Conservation (phyloP, 495 filamentous ascomycete genomes). For the Evernia prunastri region DNA sequence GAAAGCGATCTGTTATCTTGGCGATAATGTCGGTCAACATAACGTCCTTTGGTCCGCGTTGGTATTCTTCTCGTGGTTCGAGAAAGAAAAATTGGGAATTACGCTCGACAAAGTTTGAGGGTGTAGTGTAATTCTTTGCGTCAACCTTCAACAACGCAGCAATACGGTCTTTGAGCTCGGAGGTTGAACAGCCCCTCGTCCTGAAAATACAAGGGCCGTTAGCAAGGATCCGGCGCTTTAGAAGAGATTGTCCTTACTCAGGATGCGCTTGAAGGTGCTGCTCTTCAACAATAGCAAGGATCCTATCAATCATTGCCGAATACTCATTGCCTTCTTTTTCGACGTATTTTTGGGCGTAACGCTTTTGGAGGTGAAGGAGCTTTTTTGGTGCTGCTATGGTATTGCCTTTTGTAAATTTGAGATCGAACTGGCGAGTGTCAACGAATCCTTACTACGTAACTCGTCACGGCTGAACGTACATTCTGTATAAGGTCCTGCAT, state of each 20-base stretch:
- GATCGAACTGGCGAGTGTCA: conserved; percentile 48
- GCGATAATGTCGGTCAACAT: conserved; percentile 19
- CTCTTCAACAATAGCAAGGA: conserved; percentile 34
- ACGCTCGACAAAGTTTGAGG: conserved; percentile 50
- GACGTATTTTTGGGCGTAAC: conserved; percentile 51
- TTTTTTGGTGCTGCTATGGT: conserved; percentile 78
- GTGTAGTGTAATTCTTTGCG: conserved; percentile 53
- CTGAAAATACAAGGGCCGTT: background rate
- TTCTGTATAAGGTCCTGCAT: conserved; percentile 62
- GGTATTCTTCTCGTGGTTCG: conserved; percentile 25
- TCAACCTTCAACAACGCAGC: conserved; percentile 51
- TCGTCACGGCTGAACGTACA: conserved; percentile 14
- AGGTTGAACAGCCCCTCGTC: conserved; percentile 30
- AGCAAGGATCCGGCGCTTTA: background rate
- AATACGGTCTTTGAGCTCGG: conserved; percentile 37
- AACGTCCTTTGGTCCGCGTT: background rate
- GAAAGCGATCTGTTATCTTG: conserved; percentile 25
- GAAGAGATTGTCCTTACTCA: conserved; percentile 29
- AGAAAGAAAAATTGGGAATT: conserved; percentile 60
- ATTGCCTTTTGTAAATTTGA: conserved; percentile 85
- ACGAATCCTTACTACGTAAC: background rate
- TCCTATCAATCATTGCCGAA: conserved; percentile 42
- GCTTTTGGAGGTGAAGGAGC: conserved; percentile 70
- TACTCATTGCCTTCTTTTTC: conserved; percentile 36
- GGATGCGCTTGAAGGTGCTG: conserved; percentile 27